Percentiles rank a stretch among this genome's conserved stretches.
phyloP scores from a whole-genome alignment of 306 rosid genomes.

The Cucurbita ficifolia region DNA sequence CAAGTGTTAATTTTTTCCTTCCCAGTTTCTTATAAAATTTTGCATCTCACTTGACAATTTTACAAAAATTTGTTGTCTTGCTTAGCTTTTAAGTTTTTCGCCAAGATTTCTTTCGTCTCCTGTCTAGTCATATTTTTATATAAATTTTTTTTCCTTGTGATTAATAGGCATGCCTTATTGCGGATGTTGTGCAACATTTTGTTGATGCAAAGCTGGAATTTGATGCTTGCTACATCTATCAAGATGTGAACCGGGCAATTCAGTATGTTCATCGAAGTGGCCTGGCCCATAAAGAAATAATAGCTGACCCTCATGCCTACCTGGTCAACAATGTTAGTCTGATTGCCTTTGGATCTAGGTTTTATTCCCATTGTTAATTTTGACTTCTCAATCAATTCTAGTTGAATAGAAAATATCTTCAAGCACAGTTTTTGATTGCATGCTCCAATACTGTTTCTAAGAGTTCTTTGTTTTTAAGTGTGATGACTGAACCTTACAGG shows the following conservation, averaged over 20 bases:
- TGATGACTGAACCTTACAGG: constrained; percentile 38
- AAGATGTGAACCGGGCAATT: constrained; percentile 86
- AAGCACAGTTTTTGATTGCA: background rate
- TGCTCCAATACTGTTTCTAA: background rate
- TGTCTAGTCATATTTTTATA: constrained; percentile 8
- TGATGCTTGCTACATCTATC: constrained; percentile 77
- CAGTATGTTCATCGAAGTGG: constrained; percentile 83
- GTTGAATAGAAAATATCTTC: background rate
- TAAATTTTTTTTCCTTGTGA: constrained; percentile 10
- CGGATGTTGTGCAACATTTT: constrained; percentile 86
- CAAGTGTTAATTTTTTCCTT: background rate
- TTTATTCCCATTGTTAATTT: background rate
- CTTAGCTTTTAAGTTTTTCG: background rate
- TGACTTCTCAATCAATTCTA: background rate
- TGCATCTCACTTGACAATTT: background rate
- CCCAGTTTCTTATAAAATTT: background rate
- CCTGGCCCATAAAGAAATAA: constrained; percentile 67
- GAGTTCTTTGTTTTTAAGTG: background rate
- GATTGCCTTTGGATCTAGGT: constrained; percentile 1
- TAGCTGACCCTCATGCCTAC: constrained; percentile 61
- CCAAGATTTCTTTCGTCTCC: background rate
- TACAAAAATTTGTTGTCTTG: background rate
- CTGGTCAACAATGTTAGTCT: constrained; percentile 65
- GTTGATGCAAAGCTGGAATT: constrained; percentile 85
- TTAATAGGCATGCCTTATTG: constrained; percentile 92